Percentiles rank a stretch among this genome's conserved stretches.
These are phyloP conservation scores for Paspalum notatum DNA, from an alignment of 176 grass and related monocot genomes.

Conservation along the genomic window DNA sequence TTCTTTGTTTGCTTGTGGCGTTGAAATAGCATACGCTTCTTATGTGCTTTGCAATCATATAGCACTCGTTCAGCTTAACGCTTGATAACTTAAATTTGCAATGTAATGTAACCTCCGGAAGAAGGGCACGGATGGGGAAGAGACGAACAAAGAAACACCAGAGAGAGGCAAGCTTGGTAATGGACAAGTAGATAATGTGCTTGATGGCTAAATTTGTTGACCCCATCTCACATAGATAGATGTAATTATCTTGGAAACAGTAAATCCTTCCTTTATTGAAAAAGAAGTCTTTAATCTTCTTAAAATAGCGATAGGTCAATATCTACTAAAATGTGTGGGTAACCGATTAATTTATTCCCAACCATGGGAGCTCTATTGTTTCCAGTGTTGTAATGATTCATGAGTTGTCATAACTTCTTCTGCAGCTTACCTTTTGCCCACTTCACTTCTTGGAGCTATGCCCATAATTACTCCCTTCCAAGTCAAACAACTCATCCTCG, in stretches of 20 bases:
- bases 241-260: too few relatives aligned
- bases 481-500: neutral
- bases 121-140: neutral
- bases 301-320: neutral
- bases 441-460: neutral
- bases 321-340: neutral
- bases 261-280: too few relatives aligned
- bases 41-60: neutral
- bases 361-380: neutral
- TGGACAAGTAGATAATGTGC: neutral
- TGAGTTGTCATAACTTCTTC: neutral
- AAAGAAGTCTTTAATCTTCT: conserved; percentile 9
- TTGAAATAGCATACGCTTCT: neutral
- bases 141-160: neutral
- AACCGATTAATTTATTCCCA: neutral
- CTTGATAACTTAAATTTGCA: conserved; percentile 7
- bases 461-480: neutral
- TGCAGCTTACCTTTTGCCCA: neutral
- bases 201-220: neutral
- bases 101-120: neutral
- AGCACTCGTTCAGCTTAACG: neutral
- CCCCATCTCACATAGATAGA: too few relatives aligned
- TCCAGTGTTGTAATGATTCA: neutral
- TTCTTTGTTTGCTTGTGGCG: neutral
- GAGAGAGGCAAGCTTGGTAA: neutral